phyloP scores from a whole-genome alignment of 1,284 basidiomycete genomes.

The Rhodofomes roseus region DNA sequence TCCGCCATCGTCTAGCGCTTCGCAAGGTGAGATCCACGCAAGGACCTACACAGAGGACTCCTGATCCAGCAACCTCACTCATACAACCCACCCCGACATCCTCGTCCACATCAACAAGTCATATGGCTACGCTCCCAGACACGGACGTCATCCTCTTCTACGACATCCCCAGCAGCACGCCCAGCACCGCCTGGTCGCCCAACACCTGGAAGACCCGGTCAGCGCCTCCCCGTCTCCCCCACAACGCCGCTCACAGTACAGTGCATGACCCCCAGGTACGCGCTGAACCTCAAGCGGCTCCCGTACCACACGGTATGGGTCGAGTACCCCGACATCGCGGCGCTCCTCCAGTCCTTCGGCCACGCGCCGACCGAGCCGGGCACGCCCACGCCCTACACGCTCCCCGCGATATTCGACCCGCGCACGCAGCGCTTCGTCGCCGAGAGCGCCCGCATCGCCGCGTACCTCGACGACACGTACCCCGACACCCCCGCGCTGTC shows the following conservation, averaged over 20 bases:
- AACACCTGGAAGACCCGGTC: conserved; percentile 1
- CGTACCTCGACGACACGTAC: conserved; percentile 29
- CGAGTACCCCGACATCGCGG: conserved; percentile 29
- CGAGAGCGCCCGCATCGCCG: conserved; percentile 29
- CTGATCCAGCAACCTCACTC: too few species aligned
- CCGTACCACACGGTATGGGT: conserved; percentile 28
- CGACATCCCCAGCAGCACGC: background rate
- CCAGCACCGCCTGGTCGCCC: background rate
- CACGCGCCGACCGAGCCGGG: background rate
- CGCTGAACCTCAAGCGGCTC: conserved; percentile 26
- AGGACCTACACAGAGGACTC: too few species aligned
- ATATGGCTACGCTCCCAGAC: background rate
- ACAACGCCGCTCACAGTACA: too few species aligned
- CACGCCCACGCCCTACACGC: conserved; percentile 14
- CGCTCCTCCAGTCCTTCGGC: background rate
- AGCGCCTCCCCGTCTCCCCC: background rate
- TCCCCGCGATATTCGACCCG: conserved; percentile 26
- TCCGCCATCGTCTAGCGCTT: too few species aligned
- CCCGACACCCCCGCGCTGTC: conserved; percentile 19
- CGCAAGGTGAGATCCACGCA: too few species aligned
- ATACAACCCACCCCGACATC: too few species aligned
- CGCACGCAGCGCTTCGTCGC: conserved; percentile 20
- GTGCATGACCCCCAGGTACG: conserved; percentile 9
- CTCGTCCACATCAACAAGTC: too few species aligned
- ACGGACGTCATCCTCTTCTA: background rate